Percentiles rank a stretch among this genome's conserved stretches.
phyloP scores from a whole-genome alignment of 1,284 basidiomycete species.

The Nidula niveotomentosa region DNA sequence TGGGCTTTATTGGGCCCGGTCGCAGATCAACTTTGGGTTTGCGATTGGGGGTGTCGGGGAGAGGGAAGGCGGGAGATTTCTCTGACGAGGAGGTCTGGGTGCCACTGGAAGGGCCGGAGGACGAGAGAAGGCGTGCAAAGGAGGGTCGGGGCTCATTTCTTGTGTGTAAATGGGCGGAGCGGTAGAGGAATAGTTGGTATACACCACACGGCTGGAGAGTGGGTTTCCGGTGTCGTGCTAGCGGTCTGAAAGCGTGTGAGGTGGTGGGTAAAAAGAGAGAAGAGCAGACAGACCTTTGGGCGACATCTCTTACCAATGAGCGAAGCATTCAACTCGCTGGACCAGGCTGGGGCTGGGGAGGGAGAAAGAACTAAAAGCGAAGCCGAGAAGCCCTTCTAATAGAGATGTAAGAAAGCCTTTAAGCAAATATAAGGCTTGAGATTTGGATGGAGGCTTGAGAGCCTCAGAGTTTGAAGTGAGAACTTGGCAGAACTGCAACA shows the following conservation, averaged over 20 bases:
- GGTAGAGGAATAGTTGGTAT: too few relatives aligned
- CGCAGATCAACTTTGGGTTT: constrained; percentile 63
- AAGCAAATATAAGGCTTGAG: too few relatives aligned
- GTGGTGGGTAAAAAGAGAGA: not conserved
- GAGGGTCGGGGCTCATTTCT: constrained; percentile 12
- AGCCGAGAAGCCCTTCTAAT: too few relatives aligned
- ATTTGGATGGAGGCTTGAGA: too few relatives aligned
- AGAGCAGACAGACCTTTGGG: constrained; percentile 6
- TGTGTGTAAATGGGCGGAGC: not conserved
- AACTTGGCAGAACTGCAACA: too few relatives aligned
- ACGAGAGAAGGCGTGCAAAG: constrained; percentile 4
- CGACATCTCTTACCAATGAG: constrained; percentile 9
- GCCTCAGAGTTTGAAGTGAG: too few relatives aligned
- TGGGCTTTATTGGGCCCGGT: constrained; percentile 62
- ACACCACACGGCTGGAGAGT: too few relatives aligned
- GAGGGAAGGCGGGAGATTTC: constrained; percentile 9
- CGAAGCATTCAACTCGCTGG: constrained; percentile 11
- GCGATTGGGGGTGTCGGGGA: not conserved
- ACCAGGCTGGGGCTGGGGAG: too few relatives aligned
- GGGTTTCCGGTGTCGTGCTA: too few relatives aligned
- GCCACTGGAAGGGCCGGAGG: not conserved
- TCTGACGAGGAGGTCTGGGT: not conserved
- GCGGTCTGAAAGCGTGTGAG: too few relatives aligned
- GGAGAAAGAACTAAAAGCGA: too few relatives aligned
- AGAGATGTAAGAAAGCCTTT: too few relatives aligned